Evolutionary conservation across 306 rosid species (phyloP), one percentile per base, ranked within the genome.

Genomic region (Quercus suber): DNA sequence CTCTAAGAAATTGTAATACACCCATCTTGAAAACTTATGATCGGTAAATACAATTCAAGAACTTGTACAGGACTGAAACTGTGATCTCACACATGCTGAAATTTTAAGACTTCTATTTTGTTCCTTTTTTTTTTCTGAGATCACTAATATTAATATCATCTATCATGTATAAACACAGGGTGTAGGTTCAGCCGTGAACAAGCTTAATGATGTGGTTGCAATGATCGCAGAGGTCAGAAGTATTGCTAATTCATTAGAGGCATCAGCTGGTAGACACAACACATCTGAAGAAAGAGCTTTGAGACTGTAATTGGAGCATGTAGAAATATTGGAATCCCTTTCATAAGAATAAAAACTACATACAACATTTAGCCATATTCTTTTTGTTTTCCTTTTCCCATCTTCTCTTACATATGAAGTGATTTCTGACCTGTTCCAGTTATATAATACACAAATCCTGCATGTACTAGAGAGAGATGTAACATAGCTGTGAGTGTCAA

Each of bases 201-300:
- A 86, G 88, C 93, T 94, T 45, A 94, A 94, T 82, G 91, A 94
- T 51, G 87, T 85, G 14, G 88, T 91, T 70, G 97, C 97, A 15
- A 94, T 92, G 99, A 91, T 94, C 52, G 99, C 97, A 23, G 97
- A 87, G 73, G 97, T 94, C 37, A 86, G 94, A 74, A 90, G 92
- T 82, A 91, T 94, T 70, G 89, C 97, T 27, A 76, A 84, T 79
- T 91, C 98, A 15, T 78, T 94, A 76, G 75, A 78, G 64, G 82
- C 88, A 43, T 58, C 89, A 8, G 71, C 82, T 52, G 86, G 52
- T 53, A 86, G 37, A 41, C 23, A 11, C 19, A 35, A 75, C 30
- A 49, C 87, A 55, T 74, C 51, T 27, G 84, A 84, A 78, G 87
- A 76, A 58, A 86, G 85, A 73, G 67, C 75, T 79, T 80, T 71